A percentile compares a stretch with the other conserved stretches of the same genome.
Evolutionary conservation across 2,329 filamentous ascomycete genomes (phyloP).

Genomic region (Leptoxyphium fumago): DNA sequence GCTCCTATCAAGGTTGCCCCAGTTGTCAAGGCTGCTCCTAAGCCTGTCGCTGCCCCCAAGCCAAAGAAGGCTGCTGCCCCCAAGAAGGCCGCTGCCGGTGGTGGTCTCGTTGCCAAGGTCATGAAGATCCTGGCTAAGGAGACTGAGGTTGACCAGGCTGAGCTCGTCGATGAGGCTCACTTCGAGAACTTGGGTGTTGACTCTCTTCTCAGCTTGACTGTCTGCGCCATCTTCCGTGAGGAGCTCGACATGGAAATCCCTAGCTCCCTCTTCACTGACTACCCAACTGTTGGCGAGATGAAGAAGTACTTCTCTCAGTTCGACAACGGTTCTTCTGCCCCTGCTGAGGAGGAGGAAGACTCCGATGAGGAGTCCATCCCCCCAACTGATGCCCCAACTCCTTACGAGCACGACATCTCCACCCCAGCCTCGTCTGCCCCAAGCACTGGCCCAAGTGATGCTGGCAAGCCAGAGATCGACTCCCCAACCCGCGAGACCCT

Average conservation of each 20-base stretch:
- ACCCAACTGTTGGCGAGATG: conserved; percentile 44
- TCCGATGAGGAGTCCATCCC: conserved; percentile 27
- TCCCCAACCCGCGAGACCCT: conserved; percentile 19
- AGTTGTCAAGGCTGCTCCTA: conserved; percentile 8
- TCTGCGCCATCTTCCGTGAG: conserved; percentile 47
- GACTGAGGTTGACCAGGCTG: conserved; percentile 42
- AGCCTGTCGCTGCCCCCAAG: conserved; percentile 10
- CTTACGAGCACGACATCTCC: conserved; percentile 26
- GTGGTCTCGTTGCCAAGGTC: conserved; percentile 37
- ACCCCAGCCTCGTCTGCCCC: conserved; percentile 36
- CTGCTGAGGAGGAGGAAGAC: conserved; percentile 22
- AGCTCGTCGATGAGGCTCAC: conserved; percentile 44
- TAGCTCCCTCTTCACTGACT: conserved; percentile 45
- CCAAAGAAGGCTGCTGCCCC: conserved; percentile 36
- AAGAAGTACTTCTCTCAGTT: conserved; percentile 40
- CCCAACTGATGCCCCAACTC: conserved; percentile 27
- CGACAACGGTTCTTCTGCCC: conserved; percentile 23
- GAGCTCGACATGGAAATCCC: conserved; percentile 45
- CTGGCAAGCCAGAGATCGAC: conserved; percentile 25
- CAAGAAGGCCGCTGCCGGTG: conserved; percentile 33
- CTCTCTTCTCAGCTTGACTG: conserved; percentile 45
- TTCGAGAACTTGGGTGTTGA: conserved; percentile 50
- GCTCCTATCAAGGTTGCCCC: conserved; percentile 15
- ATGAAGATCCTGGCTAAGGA: conserved; percentile 55
- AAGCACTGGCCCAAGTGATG: conserved; percentile 25